Base-by-base conservation (phyloP, 768 basidiomycete species). In the Kwoniella heveanensis region DNA sequence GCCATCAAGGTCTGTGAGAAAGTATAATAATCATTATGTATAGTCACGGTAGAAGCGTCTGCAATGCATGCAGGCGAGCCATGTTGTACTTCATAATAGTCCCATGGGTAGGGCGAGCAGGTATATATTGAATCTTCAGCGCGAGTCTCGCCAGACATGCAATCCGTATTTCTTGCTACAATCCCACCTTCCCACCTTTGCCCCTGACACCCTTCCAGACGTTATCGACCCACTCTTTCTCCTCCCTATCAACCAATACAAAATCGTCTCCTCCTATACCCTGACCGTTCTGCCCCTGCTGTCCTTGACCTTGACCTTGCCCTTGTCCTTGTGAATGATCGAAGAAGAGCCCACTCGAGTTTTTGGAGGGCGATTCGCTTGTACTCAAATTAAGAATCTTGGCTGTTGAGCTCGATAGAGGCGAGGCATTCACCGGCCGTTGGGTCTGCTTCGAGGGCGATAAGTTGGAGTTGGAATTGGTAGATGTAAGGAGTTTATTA, bases 1-100 rank as follows among this genome's bases (percentile, higher is more conserved):
- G 94, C 94, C 13, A 95, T 98, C 81, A 88, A 89, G 78, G 77
- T 94, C 55, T 93, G 91, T 83, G 93, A 90, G 82, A 83, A 87
- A 72, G 77, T 95, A 58, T 96, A 58, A 64, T 9, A 56, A 32
- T 32, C 32, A 32, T 32, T 6, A 32, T 32, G 13, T 32, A 13
- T n/a, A n/a, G n/a, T n/a, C n/a, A n/a, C n/a, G n/a, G n/a, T n/a
- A n/a, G n/a, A n/a, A n/a, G n/a, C n/a, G n/a, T n/a, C n/a, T n/a
- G n/a, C n/a, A n/a, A n/a, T 5, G 32, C 32, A 13, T 32, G 32
- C 13, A 32, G 32, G 32, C 7, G 5, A 13, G 32, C 13, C 32
- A 32, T 32, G 32, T 32, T 32, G 32, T 32, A 32, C 32, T 6
- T 5, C 13, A 32, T 6, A 32, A 13, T 32, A 32, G 13, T 5